phyloP scores from a whole-genome alignment of 805 yeast species.

The Jamesozyma gamospora region DNA sequence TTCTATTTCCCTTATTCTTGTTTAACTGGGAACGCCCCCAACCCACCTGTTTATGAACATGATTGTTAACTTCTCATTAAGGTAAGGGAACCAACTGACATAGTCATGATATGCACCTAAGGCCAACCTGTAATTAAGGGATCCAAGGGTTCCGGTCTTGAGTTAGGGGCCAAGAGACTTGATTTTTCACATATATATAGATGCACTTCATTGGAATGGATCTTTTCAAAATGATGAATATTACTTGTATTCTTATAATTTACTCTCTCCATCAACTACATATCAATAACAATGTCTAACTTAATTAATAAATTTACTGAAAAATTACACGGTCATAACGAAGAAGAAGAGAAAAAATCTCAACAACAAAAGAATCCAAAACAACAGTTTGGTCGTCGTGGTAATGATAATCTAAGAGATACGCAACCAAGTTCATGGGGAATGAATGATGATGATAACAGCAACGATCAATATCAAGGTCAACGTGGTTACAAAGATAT shows the following conservation, averaged over 20 bases:
- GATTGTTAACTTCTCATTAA: too few species aligned
- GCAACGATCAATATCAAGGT: neutral
- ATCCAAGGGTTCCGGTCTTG: too few species aligned
- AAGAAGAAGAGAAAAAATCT: constrained; percentile 16
- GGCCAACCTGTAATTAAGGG: too few species aligned
- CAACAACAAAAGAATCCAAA: constrained; percentile 5
- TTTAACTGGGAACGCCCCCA: too few species aligned
- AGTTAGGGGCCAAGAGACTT: too few species aligned
- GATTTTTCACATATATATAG: too few species aligned
- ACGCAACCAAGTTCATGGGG: constrained; percentile 8
- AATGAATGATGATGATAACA: constrained; percentile 6
- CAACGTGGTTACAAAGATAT: constrained; percentile 1
- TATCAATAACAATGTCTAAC: constrained; percentile 19
- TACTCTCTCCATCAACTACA: neutral
- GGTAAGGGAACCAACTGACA: too few species aligned
- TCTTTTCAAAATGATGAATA: constrained; percentile 15
- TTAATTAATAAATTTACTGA: constrained; percentile 26
- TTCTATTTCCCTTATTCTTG: too few species aligned
- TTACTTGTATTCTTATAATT: constrained; percentile 18
- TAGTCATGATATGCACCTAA: too few species aligned
- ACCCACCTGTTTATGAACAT: too few species aligned
- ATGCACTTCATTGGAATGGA: neutral
- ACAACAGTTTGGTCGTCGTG: constrained; percentile 2
- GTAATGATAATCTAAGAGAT: neutral
- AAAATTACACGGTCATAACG: constrained; percentile 21